Percentiles rank a stretch among this genome's conserved stretches.
Evolutionary conservation across 352 stramenopile species (phyloP).

Genomic region (Phytophthora boehmeriae): DNA sequence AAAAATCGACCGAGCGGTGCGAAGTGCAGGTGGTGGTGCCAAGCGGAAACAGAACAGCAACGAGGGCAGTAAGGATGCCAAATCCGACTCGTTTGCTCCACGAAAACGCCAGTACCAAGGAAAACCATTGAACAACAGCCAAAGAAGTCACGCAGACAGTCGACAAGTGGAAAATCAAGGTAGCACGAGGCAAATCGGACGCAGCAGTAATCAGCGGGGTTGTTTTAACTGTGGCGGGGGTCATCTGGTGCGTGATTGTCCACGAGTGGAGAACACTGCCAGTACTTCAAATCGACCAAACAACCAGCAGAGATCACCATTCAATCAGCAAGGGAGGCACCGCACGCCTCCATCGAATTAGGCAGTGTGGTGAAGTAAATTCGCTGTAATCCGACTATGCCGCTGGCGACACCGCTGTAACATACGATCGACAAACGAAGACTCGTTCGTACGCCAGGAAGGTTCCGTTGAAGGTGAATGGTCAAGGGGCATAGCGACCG

Average conservation of each 20-base stretch:
- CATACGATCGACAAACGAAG: too few relatives aligned
- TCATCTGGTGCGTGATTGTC: not conserved
- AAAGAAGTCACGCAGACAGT: not conserved
- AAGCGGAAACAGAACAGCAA: not conserved
- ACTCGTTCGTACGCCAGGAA: too few relatives aligned
- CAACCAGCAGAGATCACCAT: not conserved
- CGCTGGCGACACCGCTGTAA: too few relatives aligned
- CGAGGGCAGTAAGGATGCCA: not conserved
- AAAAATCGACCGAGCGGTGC: not conserved
- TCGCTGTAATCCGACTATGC: too few relatives aligned
- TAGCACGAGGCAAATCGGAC: not conserved
- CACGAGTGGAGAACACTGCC: not conserved
- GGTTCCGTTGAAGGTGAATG: too few relatives aligned
- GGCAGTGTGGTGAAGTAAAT: too few relatives aligned
- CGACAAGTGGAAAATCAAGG: not conserved
- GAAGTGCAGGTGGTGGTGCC: constrained; percentile 3
- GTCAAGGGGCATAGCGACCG: too few relatives aligned
- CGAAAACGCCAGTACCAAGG: not conserved
- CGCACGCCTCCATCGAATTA: constrained; percentile 16
- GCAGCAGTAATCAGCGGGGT: not conserved
- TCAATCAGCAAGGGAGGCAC: constrained; percentile 9
- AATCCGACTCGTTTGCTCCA: not conserved
- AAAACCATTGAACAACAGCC: not conserved
- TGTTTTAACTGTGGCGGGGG: constrained; percentile 2
- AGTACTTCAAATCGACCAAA: not conserved